Base-by-base conservation (phyloP, 208 protist species). In the Crithidia thermophila region DNA sequence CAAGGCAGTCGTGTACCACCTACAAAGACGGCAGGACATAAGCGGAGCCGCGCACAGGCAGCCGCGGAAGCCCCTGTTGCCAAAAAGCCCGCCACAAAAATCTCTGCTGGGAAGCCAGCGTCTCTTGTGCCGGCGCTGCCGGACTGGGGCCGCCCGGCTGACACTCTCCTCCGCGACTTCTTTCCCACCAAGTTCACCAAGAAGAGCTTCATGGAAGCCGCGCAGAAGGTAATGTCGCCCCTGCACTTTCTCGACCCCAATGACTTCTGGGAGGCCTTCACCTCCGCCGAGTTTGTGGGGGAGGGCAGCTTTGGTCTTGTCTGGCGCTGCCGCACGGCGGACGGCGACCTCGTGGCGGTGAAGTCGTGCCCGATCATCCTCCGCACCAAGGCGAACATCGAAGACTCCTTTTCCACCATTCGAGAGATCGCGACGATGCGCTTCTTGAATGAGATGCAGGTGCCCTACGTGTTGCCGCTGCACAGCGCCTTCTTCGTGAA, bases 291-390 rank as follows among this genome's bases (percentile, higher is more conserved):
- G 66, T 93, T 87, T 31, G 79, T 94, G 23, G 87, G 90, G 10
- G 87, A 95, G 55, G 90, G 90, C n/a, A 94, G 87, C 75, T 95
- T 95, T 56, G 90, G 90, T 1, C 65, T 95, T 25, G 90, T 95
- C 21, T 95, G 85, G 85, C 79, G 82, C 4, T 90, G 82, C 64
- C 61, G 56, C 28, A 92, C 90, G 1, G 70, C 90, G 20, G 85
- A 88, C 31, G 87, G 85, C n/a, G 82, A 95, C 72, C 37, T 88
- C 13, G 85, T 95, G 13, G 87, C 90, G 0, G 87, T 95, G 25
- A 95, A 95, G 79, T 87, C 83, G 4, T 95, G 87, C 52, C 87
- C 90, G 8, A 65, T 95, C 40, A 72, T 71, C 56, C 70, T 94
- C 27, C 60, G 67, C 64, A 84, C 73, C n/a, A 75, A 69, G 33